phyloP scores from a whole-genome alignment of 2,329 filamentous ascomycete species.

The Talaromyces funiculosus region DNA sequence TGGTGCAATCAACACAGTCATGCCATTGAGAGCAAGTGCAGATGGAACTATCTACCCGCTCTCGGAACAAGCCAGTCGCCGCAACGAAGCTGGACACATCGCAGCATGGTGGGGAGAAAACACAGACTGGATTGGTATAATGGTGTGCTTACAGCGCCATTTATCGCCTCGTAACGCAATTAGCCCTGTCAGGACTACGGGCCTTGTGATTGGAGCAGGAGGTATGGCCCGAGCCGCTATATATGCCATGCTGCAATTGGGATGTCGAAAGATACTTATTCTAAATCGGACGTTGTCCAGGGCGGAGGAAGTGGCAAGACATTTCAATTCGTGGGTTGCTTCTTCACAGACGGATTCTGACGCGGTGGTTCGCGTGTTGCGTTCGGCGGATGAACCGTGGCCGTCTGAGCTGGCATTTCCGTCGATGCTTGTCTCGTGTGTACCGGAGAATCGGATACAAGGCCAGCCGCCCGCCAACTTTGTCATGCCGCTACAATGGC shows the following conservation, averaged over 20 bases:
- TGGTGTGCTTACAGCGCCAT: conserved; percentile 38
- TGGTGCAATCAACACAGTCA: conserved; percentile 42
- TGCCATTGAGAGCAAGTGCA: conserved; percentile 35
- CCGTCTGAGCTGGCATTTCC: conserved; percentile 58
- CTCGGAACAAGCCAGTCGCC: conserved; percentile 36
- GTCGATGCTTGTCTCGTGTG: conserved; percentile 70
- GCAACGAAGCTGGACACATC: conserved; percentile 38
- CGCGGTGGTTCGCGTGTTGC: conserved; percentile 49
- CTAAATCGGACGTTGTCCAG: conserved; percentile 66
- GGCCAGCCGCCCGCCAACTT: conserved; percentile 63
- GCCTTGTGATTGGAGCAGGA: conserved; percentile 53
- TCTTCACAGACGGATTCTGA: conserved; percentile 33
- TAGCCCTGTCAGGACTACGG: conserved; percentile 44
- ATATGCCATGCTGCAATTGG: conserved; percentile 72
- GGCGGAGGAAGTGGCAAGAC: conserved; percentile 60
- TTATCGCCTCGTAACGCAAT: conserved; percentile 49
- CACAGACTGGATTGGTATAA: conserved; percentile 41
- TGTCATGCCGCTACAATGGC: conserved; percentile 62
- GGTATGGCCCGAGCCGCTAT: conserved; percentile 75
- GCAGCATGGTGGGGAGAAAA: conserved; percentile 42
- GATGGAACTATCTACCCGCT: conserved; percentile 34
- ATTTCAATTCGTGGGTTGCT: conserved; percentile 56
- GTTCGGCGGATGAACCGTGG: conserved; percentile 57
- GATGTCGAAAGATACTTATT: conserved; percentile 69
- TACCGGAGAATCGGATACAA: conserved; percentile 64